Evolutionary conservation across 148 eudicot species (phyloP).

Genomic region (Nepenthes gracilis): DNA sequence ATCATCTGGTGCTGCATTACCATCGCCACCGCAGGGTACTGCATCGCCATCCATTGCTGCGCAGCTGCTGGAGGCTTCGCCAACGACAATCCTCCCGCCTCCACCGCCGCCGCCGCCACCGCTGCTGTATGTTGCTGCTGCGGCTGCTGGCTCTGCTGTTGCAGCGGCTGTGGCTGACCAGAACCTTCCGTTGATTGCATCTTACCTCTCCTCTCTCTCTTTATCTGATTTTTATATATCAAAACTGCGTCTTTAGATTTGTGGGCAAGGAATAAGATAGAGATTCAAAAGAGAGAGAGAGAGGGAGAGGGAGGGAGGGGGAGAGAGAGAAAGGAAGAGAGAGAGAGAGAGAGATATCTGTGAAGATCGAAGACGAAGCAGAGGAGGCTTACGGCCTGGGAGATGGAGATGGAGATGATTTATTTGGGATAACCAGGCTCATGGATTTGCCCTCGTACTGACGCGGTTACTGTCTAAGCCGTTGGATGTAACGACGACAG

Average conservation of each 20-base stretch:
- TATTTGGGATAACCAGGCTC: neutral
- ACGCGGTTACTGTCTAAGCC: slow-evolving; percentile 20
- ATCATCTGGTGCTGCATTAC: slow-evolving; percentile 92
- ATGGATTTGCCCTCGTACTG: slow-evolving; percentile 7
- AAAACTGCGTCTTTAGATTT: neutral
- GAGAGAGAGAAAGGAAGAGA: too few species aligned
- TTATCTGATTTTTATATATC: neutral
- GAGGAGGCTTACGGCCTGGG: neutral
- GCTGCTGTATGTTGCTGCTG: slow-evolving; percentile 3
- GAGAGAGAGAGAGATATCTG: too few species aligned
- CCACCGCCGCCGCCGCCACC: slow-evolving; percentile 5
- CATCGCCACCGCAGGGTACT: slow-evolving; percentile 87
- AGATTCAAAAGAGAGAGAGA: too few species aligned
- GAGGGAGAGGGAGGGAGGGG: too few species aligned
- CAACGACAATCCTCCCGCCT: neutral
- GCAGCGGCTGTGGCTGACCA: slow-evolving; percentile 8
- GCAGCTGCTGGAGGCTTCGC: neutral
- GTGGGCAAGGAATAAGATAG: neutral
- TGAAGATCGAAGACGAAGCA: neutral
- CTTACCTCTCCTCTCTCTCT: neutral
- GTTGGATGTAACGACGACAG: slow-evolving; percentile 13
- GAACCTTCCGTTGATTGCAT: slow-evolving; percentile 23
- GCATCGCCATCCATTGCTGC: slow-evolving; percentile 52
- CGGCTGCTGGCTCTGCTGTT: slow-evolving; percentile 8
- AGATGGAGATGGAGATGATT: slow-evolving; percentile 3